Conservation (phyloP, 768 basidiomycete genomes). For the Rubroboletus pulcherrimus region DNA sequence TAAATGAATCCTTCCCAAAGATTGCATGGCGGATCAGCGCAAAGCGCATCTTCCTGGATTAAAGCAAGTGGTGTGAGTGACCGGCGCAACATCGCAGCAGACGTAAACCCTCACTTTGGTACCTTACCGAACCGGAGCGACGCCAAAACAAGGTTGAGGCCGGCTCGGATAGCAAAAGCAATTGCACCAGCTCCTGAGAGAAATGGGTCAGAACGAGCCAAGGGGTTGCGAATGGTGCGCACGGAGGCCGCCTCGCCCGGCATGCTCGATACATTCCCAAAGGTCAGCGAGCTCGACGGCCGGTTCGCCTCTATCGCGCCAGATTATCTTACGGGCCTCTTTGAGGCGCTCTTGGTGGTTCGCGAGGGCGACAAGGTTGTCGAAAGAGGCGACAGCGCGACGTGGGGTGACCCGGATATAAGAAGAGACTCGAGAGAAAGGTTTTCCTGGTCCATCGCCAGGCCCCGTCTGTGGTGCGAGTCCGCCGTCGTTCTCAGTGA, state of each 20-base stretch:
- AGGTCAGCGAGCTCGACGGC: constrained; percentile 63
- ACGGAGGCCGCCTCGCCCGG: constrained; percentile 68
- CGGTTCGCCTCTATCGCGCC: constrained; percentile 76
- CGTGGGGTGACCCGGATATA: constrained; percentile 51
- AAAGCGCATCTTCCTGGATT: constrained; percentile 57
- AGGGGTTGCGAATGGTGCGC: constrained; percentile 30
- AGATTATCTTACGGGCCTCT: constrained; percentile 75
- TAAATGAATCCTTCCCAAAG: constrained; percentile 76
- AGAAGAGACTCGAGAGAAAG: constrained; percentile 25
- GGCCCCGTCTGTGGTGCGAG: neutral
- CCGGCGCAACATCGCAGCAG: neutral
- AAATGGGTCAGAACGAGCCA: neutral
- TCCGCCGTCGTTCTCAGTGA: constrained; percentile 1
- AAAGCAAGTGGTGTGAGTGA: neutral
- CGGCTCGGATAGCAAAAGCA: constrained; percentile 78
- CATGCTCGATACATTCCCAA: constrained; percentile 68
- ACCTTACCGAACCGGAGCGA: constrained; percentile 67
- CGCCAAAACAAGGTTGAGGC: constrained; percentile 76
- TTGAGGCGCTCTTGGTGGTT: constrained; percentile 75
- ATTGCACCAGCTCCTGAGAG: constrained; percentile 71
- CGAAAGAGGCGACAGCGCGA: constrained; percentile 69
- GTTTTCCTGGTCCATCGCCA: neutral
- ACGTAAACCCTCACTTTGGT: constrained; percentile 48
- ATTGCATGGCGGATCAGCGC: constrained; percentile 74
- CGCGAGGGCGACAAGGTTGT: constrained; percentile 79